Evolutionary conservation across 148 eudicot genomes (phyloP).

Genomic region (Silene latifolia): DNA sequence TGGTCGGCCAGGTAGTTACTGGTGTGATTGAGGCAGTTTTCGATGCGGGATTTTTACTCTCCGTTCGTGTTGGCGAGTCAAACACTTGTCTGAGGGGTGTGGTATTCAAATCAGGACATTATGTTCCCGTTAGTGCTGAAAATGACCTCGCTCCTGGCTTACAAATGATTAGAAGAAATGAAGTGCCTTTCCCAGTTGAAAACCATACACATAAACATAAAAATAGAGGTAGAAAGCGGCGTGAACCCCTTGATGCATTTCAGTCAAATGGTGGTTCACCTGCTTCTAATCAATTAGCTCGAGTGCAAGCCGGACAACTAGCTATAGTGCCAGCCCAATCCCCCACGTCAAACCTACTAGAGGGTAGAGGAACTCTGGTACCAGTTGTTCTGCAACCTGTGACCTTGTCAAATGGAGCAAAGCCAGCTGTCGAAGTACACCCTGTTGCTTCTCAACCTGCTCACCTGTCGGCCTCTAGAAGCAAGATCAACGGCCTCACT

Average conservation of each 20-base stretch:
- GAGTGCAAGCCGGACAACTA: conserved; percentile 31
- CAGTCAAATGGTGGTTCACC: conserved; percentile 38
- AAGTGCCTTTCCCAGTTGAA: conserved; percentile 40
- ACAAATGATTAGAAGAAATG: conserved; percentile 60
- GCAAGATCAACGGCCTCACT: conserved; percentile 32
- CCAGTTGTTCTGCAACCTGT: conserved; percentile 69
- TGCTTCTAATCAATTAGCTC: conserved; percentile 28
- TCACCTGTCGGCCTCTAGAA: conserved; percentile 40
- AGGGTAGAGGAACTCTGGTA: conserved; percentile 61
- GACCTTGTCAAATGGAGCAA: conserved; percentile 40
- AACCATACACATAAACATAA: conserved; percentile 30
- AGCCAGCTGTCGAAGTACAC: conserved; percentile 33
- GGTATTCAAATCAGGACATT: conserved; percentile 87
- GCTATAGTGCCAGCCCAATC: conserved; percentile 34
- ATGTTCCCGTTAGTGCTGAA: conserved; percentile 63
- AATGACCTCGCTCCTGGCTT: conserved; percentile 81
- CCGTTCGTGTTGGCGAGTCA: conserved; percentile 64
- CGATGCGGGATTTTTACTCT: conserved; percentile 39
- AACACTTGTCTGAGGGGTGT: conserved; percentile 63
- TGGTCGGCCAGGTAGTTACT: conserved; percentile 35
- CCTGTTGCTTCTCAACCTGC: conserved; percentile 41
- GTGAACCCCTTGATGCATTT: conserved; percentile 28
- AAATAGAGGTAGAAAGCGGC: conserved; percentile 33
- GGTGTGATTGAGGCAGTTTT: conserved; percentile 43
- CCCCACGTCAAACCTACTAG: conserved; percentile 41